Conservation (phyloP, 2,329 filamentous ascomycete species). For the Metarhizium anisopliae region DNA sequence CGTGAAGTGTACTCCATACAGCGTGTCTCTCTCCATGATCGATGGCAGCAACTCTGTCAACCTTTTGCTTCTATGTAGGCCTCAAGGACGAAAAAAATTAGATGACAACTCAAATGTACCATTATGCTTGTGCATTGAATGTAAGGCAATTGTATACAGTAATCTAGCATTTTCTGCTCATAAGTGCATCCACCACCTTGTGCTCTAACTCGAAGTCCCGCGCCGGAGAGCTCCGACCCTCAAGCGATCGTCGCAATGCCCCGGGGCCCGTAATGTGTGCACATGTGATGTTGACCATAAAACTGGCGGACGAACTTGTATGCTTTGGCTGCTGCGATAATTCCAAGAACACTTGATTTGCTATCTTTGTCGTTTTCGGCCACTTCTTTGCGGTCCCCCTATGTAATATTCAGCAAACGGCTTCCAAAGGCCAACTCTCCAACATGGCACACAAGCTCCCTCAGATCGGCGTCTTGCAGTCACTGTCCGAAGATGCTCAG, state of each 20-base stretch:
- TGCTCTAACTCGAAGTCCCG: conserved; percentile 1
- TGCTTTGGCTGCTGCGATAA: no score
- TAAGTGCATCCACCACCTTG: neutral
- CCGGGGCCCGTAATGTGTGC: conserved; percentile 3
- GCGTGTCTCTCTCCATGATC: neutral
- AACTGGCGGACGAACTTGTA: neutral
- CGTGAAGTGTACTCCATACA: neutral
- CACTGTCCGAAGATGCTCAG: conserved; percentile 45
- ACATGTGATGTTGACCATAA: neutral
- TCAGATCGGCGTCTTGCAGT: conserved; percentile 43
- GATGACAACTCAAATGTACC: neutral
- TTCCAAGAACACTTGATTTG: no score
- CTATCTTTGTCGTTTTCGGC: no score
- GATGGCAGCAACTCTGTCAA: no score
- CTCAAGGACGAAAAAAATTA: no score
- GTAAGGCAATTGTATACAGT: neutral
- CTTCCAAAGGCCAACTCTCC: neutral
- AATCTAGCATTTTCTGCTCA: neutral
- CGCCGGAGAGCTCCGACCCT: conserved; percentile 15
- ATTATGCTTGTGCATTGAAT: neutral
- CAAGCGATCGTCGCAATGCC: conserved; percentile 16
- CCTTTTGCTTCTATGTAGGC: no score
- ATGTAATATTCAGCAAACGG: neutral
- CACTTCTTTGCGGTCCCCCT: neutral
- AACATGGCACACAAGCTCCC: conserved; percentile 37